Conservation (phyloP, 1,284 basidiomycete genomes). For the Boletellus deceptivus region DNA sequence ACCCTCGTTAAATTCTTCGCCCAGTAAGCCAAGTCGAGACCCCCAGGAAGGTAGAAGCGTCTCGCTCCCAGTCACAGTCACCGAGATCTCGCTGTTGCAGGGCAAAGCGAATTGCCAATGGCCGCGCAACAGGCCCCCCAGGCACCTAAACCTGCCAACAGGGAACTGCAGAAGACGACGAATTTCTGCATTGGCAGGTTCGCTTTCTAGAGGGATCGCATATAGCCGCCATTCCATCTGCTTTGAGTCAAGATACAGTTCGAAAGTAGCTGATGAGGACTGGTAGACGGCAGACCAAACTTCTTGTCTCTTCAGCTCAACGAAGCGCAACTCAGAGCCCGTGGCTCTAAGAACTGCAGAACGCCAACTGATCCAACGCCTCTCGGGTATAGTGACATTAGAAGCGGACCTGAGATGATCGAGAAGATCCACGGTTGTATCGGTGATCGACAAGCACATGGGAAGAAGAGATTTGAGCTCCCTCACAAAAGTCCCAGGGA, state of each 20-base stretch:
- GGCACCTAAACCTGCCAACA: slow-evolving; percentile 72
- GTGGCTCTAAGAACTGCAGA: slow-evolving; percentile 66
- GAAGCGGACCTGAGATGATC: slow-evolving; percentile 48
- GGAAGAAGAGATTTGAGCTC: slow-evolving; percentile 80
- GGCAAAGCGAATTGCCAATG: slow-evolving; percentile 85
- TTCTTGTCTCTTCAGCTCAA: slow-evolving; percentile 84
- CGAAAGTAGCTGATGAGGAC: slow-evolving; percentile 68
- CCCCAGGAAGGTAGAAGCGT: slow-evolving; percentile 85
- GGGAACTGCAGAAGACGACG: slow-evolving; percentile 75
- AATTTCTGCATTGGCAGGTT: slow-evolving; percentile 80
- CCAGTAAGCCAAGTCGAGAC: slow-evolving; percentile 74
- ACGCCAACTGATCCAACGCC: slow-evolving; percentile 67
- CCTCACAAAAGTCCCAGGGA: slow-evolving; percentile 72
- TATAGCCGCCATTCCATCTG: slow-evolving; percentile 87
- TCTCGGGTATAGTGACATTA: slow-evolving; percentile 44
- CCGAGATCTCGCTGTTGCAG: slow-evolving; percentile 47
- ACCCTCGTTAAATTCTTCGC: slow-evolving; percentile 63
- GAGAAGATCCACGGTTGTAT: slow-evolving; percentile 54
- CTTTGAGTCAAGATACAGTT: slow-evolving; percentile 74
- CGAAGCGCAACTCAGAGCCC: slow-evolving; percentile 72
- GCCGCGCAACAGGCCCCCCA: slow-evolving; percentile 62
- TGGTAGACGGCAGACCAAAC: slow-evolving; percentile 84
- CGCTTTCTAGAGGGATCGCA: slow-evolving; percentile 62
- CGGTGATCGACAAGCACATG: slow-evolving; percentile 74
- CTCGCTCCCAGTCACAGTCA: slow-evolving; percentile 67